phyloP scores from a whole-genome alignment of 1,139 yeast genomes.

The Zygosaccharomyces sapae region DNA sequence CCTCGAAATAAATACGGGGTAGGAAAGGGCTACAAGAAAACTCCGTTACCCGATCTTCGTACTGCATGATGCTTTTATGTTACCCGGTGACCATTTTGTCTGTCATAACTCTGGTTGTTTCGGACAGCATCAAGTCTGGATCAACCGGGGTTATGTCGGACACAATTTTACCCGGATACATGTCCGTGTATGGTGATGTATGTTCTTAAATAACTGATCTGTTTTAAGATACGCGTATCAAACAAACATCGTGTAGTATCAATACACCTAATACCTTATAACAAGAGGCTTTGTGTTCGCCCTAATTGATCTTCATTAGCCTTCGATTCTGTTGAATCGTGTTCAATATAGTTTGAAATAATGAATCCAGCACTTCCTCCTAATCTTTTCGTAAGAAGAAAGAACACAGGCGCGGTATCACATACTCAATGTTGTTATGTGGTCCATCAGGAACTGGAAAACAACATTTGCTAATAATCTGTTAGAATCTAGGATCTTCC shows the following conservation, averaged over 20 bases:
- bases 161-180: neutral
- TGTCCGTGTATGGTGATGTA: neutral
- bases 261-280: neutral
- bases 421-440: conserved; percentile 72
- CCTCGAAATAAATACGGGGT: neutral
- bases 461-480: conserved; percentile 77
- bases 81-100: neutral
- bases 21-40: neutral
- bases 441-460: conserved; percentile 85
- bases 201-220: neutral
- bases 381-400: conserved; percentile 44
- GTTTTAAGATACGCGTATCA: neutral
- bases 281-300: neutral
- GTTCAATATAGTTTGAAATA: too few species aligned
- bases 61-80: too few species aligned
- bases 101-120: neutral
- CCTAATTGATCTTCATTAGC: neutral
- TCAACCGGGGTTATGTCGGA: too few species aligned
- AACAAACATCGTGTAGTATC: neutral
- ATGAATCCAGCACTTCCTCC: conserved; percentile 18
- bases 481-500: conserved; percentile 55
- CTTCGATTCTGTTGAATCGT: neutral
- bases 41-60: too few species aligned
- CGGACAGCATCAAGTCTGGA: too few species aligned
- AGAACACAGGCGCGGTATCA: conserved; percentile 78